These are phyloP conservation scores for Drechslerella stenobrocha DNA, from an alignment of 2,329 filamentous ascomycete genomes.

Conservation along the genomic window DNA sequence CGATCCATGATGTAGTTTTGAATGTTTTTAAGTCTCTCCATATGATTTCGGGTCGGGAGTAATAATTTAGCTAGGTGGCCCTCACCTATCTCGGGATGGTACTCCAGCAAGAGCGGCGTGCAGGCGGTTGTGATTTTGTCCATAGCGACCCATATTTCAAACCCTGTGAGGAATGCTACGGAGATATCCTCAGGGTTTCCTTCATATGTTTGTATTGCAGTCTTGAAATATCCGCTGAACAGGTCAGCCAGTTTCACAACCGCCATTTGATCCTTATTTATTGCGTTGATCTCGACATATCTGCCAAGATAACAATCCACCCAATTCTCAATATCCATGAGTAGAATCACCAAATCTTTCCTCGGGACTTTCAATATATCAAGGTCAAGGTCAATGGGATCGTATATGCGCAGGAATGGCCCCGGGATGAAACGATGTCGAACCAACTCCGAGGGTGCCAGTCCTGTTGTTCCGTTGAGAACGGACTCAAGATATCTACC, in stretches of 20 bases:
- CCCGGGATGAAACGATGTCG: slow-evolving; percentile 30
- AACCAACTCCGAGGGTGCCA: slow-evolving; percentile 26
- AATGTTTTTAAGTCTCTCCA: slow-evolving; percentile 58
- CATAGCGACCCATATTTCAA: slow-evolving; percentile 65
- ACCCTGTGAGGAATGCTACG: slow-evolving; percentile 62
- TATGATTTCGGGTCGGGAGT: slow-evolving; percentile 58
- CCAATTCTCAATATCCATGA: slow-evolving; percentile 61
- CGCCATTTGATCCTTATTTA: slow-evolving; percentile 14
- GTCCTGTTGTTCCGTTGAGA: slow-evolving; percentile 8
- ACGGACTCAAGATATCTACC: neutral
- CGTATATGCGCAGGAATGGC: slow-evolving; percentile 20
- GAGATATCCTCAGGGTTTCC: slow-evolving; percentile 60
- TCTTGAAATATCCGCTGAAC: slow-evolving; percentile 55
- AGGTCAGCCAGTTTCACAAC: slow-evolving; percentile 52
- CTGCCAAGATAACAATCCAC: slow-evolving; percentile 56
- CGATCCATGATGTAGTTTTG: slow-evolving; percentile 60
- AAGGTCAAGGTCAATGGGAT: slow-evolving; percentile 1
- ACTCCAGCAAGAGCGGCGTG: slow-evolving; percentile 59
- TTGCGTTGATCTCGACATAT: slow-evolving; percentile 57
- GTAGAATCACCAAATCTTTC: slow-evolving; percentile 50
- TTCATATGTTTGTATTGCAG: slow-evolving; percentile 54
- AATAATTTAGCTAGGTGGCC: slow-evolving; percentile 58
- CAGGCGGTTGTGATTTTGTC: slow-evolving; percentile 59
- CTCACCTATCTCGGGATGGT: slow-evolving; percentile 58
- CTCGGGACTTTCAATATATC: slow-evolving; percentile 22